A percentile compares a stretch with the other conserved stretches of the same genome.
Conservation (phyloP, 2,329 filamentous ascomycete genomes). For the Diaporthe ampelina region DNA sequence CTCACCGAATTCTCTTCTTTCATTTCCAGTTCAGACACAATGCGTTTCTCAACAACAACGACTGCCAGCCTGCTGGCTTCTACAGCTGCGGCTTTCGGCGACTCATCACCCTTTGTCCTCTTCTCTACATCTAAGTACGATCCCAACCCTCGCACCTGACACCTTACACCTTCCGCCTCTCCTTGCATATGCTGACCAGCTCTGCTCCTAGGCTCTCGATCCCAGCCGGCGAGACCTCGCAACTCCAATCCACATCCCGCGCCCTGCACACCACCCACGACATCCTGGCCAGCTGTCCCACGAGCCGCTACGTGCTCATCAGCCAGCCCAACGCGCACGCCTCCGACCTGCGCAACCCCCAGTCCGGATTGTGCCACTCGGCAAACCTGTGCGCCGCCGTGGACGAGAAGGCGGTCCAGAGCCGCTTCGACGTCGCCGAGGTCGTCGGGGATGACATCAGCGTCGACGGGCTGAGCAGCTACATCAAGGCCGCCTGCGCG, state of each 20-base stretch:
- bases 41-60: constrained; percentile 69
- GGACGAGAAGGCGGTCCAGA: constrained; percentile 49
- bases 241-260: constrained; percentile 64
- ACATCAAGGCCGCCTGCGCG: constrained; percentile 63
- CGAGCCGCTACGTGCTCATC: constrained; percentile 82
- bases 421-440: constrained; percentile 67
- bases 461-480: constrained; percentile 48
- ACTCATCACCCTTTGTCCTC: constrained; percentile 91
- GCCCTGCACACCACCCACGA: constrained; percentile 59
- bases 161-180: not conserved
- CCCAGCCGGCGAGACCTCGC: constrained; percentile 49
- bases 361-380: constrained; percentile 63
- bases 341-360: constrained; percentile 72
- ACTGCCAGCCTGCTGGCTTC: constrained; percentile 67
- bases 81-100: constrained; percentile 79
- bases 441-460: constrained; percentile 65
- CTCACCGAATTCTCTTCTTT: not conserved
- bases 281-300: constrained; percentile 78
- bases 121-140: constrained; percentile 87
- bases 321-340: constrained; percentile 81
- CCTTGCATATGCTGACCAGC: constrained; percentile 40
- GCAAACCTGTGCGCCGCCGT: constrained; percentile 64
- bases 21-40: constrained; percentile 51
- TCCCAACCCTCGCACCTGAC: not conserved
- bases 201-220: constrained; percentile 49